These are phyloP conservation scores for Pontederia paniculata DNA, from an alignment of 176 grass and related monocot species.

Conservation along the genomic window DNA sequence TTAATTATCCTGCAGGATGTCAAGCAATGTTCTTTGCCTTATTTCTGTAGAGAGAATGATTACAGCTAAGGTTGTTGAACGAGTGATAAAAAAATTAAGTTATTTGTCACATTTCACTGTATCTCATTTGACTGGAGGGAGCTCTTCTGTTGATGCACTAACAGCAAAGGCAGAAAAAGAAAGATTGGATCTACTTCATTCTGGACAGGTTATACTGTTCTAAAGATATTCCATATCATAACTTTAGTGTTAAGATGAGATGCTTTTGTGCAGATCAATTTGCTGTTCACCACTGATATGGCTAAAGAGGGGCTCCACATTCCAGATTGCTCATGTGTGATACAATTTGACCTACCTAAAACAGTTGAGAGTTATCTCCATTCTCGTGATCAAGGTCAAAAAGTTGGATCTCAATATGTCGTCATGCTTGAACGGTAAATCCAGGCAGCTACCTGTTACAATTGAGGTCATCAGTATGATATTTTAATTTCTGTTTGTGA, in stretches of 20 bases:
- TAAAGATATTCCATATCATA: neutral
- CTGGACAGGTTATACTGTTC: neutral
- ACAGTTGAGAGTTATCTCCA: constrained; percentile 13
- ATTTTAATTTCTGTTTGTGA: no score
- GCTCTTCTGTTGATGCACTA: constrained; percentile 1
- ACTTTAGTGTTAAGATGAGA: neutral
- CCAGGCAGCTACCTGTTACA: neutral
- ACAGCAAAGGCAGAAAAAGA: neutral
- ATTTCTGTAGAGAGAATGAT: constrained; percentile 13
- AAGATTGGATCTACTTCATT: neutral
- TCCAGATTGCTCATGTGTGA: constrained; percentile 12
- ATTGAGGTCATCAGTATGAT: no score
- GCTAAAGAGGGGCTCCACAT: constrained; percentile 9
- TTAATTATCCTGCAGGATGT: neutral
- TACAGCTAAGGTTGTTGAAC: constrained; percentile 8
- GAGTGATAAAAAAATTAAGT: constrained; percentile 3
- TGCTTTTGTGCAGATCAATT: neutral
- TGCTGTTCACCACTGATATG: constrained; percentile 13
- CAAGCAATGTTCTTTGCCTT: constrained; percentile 1
- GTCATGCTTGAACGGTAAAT: constrained; percentile 7
- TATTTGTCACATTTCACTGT: constrained; percentile 7
- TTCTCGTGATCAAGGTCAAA: constrained; percentile 3
- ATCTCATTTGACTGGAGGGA: constrained; percentile 9
- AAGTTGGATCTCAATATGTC: neutral
- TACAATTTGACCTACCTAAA: constrained; percentile 7